Conservation (phyloP, 495 filamentous ascomycete species). For the Pseudevernia furfuracea region DNA sequence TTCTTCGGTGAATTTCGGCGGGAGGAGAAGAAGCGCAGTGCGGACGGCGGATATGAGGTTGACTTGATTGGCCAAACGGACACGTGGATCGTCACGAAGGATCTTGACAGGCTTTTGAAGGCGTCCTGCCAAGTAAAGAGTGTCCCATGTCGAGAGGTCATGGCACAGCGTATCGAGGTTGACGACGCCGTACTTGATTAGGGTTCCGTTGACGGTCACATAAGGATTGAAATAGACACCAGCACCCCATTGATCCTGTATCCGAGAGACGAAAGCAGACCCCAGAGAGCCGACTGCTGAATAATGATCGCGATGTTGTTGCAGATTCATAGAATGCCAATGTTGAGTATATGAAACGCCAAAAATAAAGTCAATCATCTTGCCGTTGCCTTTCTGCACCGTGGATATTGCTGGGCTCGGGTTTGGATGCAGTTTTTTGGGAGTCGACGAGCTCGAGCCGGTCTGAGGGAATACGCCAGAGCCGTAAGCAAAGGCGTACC, state of each 20-base stretch:
- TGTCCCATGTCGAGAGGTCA: constrained; percentile 84
- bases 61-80: constrained; percentile 88
- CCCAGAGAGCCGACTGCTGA: constrained; percentile 77
- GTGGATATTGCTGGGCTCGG: constrained; percentile 67
- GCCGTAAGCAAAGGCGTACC: constrained; percentile 94
- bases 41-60: constrained; percentile 88
- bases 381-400: constrained; percentile 75
- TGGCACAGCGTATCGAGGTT: constrained; percentile 79
- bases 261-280: constrained; percentile 68
- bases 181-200: constrained; percentile 97
- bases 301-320: constrained; percentile 87
- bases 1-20: constrained; percentile 74
- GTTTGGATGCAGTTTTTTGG: constrained; percentile 59
- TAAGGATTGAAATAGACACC: constrained; percentile 98
- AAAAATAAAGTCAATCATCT: constrained; percentile 98
- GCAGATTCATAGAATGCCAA: constrained; percentile 89
- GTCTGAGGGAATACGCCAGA: constrained; percentile 91
- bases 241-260: constrained; percentile 84
- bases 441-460: constrained; percentile 36
- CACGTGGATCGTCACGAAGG: constrained; percentile 80
- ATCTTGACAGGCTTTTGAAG: constrained; percentile 98
- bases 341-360: constrained; percentile 92
- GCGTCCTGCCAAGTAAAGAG: constrained; percentile 86
- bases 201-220: constrained; percentile 86
- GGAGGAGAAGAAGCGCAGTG: constrained; percentile 79